These are phyloP conservation scores for Eucalyptus tenuipes DNA, from an alignment of 345 rosid genomes.

Conservation along the genomic window DNA sequence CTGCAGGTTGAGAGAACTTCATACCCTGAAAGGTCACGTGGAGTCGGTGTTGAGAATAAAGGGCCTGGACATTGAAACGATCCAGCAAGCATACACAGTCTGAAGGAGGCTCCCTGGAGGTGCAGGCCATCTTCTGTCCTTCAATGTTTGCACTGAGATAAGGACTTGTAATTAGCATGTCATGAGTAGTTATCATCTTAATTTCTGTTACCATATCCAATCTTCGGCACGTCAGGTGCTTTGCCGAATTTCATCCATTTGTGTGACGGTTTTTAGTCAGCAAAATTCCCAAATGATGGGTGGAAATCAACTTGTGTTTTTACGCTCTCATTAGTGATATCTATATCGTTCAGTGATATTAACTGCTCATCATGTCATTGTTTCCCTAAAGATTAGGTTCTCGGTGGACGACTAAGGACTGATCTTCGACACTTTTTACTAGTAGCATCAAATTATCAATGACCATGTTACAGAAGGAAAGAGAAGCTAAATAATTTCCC, in stretches of 20 bases:
- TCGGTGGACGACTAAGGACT: not conserved
- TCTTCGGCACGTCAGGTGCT: not conserved
- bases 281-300: not conserved
- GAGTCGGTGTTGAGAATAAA: conserved; percentile 93
- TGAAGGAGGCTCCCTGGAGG: conserved; percentile 4
- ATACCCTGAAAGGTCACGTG: conserved; percentile 90
- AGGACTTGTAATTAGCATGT: conserved; percentile 1
- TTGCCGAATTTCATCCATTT: not conserved
- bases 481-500: not conserved
- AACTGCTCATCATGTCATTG: not conserved
- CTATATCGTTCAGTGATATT: not conserved
- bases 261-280: not conserved
- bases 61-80: conserved; percentile 94
- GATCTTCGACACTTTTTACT: not conserved
- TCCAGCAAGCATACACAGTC: conserved; percentile 94
- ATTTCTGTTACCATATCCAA: not conserved
- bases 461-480: not conserved
- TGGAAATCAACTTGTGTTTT: not conserved
- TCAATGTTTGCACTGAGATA: not conserved
- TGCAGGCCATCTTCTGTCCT: not conserved
- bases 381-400: not conserved
- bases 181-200: not conserved
- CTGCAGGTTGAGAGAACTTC: conserved; percentile 82
- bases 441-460: not conserved
- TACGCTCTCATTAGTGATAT: not conserved